Percentiles rank a stretch among this genome's conserved stretches.
These are phyloP conservation scores for Corymbia maculata DNA, from an alignment of 345 rosid species.

Conservation along the genomic window DNA sequence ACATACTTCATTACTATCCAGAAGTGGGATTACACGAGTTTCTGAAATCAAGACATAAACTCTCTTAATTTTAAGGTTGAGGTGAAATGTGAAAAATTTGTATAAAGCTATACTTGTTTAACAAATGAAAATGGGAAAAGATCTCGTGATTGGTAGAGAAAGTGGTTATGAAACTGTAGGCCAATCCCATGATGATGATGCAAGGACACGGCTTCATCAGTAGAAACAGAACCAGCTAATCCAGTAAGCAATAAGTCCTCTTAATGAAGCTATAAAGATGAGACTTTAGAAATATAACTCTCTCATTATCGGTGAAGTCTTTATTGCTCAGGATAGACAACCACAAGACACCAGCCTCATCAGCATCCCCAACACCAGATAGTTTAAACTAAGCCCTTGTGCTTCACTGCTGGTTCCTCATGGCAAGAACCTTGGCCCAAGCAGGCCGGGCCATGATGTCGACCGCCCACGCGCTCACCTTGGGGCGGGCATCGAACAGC, in stretches of 20 bases:
- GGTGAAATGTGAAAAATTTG: not conserved
- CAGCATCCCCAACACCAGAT: not conserved
- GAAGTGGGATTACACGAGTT: not conserved
- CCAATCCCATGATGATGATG: not conserved
- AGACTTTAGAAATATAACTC: not conserved
- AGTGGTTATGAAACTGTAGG: not conserved
- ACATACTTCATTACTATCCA: not conserved
- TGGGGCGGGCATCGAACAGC: not conserved
- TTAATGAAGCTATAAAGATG: not conserved
- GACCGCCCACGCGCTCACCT: slow-evolving; percentile 7
- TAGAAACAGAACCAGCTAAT: not conserved
- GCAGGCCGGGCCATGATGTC: slow-evolving; percentile 24
- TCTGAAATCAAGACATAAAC: not conserved
- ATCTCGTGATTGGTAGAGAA: not conserved
- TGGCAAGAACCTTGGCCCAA: slow-evolving; percentile 45
- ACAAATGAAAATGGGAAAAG: not conserved
- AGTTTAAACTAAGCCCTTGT: no score
- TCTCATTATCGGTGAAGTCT: not conserved
- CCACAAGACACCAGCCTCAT: not conserved
- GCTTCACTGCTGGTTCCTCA: slow-evolving; percentile 3
- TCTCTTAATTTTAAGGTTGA: not conserved
- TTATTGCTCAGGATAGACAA: not conserved
- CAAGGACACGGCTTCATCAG: not conserved
- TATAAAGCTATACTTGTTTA: not conserved
- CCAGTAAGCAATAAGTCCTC: not conserved